Percentiles rank a stretch among this genome's conserved stretches.
phyloP scores from a whole-genome alignment of 2,329 filamentous ascomycete genomes.

The Chaetomiaceae sp. region DNA sequence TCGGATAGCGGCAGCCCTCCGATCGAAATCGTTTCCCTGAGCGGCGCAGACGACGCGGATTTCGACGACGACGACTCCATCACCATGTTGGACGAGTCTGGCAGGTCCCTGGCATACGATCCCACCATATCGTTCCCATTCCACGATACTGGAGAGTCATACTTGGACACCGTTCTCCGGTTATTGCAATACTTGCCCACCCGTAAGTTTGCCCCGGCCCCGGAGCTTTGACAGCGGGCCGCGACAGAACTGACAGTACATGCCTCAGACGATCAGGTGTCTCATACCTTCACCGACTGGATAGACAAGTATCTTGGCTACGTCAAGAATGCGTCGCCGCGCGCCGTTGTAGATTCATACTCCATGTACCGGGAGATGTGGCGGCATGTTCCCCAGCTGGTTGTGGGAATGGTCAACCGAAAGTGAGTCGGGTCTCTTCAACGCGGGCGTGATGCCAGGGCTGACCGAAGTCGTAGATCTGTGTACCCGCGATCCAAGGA shows the following conservation, averaged over 20 bases:
- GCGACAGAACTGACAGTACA: constrained; percentile 25
- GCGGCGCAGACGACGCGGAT: constrained; percentile 35
- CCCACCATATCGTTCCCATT: constrained; percentile 47
- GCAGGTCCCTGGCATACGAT: constrained; percentile 33
- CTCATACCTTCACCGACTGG: constrained; percentile 47
- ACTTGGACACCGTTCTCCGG: constrained; percentile 28
- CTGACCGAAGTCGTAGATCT: constrained; percentile 27
- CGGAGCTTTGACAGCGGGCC: background rate
- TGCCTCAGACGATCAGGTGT: constrained; percentile 40
- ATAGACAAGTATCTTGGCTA: constrained; percentile 45
- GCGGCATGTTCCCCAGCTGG: constrained; percentile 47
- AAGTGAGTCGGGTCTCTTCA: constrained; percentile 15
- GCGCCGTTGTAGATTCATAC: constrained; percentile 40
- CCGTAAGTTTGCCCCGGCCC: constrained; percentile 17
- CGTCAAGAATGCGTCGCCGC: constrained; percentile 33
- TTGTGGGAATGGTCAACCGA: constrained; percentile 32
- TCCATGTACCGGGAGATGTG: constrained; percentile 47
- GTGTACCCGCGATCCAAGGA: constrained; percentile 23
- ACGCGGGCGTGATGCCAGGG: background rate
- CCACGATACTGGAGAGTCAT: constrained; percentile 28
- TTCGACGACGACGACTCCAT: constrained; percentile 23
- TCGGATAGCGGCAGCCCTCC: constrained; percentile 42
- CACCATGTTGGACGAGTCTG: constrained; percentile 23
- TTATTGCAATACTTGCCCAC: constrained; percentile 27
- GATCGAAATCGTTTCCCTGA: constrained; percentile 40